Conservation (phyloP, 1,284 basidiomycete genomes). For the Ustilago lituana region DNA sequence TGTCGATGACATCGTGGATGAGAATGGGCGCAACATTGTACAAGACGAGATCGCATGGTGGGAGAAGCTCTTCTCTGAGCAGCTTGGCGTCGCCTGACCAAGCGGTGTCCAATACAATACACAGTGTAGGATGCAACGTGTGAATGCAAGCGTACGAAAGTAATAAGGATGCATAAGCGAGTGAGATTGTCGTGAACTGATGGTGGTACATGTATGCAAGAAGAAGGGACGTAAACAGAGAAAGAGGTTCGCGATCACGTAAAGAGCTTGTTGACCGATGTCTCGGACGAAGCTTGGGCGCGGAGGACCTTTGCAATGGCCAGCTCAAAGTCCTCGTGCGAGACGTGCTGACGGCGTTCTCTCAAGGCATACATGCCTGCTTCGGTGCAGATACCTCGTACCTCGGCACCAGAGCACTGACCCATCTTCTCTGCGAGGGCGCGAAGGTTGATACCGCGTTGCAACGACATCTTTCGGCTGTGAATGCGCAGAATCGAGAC, state of each 20-base stretch:
- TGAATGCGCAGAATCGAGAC: conserved; percentile 97
- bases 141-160: not conserved
- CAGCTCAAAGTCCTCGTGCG: conserved; percentile 98
- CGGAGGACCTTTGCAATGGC: conserved; percentile 86
- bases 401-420: conserved; percentile 96
- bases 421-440: conserved; percentile 98
- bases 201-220: conserved; percentile 34
- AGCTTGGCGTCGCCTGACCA: conserved; percentile 3
- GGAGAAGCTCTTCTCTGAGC: conserved; percentile 27
- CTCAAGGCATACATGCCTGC: conserved; percentile 97
- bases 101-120: not conserved
- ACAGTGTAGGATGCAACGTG: not conserved
- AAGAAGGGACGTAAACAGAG: conserved; percentile 1
- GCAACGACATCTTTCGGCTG: conserved; percentile 98
- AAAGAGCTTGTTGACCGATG: conserved; percentile 68
- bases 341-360: conserved; percentile 91
- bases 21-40: conserved; percentile 22
- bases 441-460: conserved; percentile 94
- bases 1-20: conserved; percentile 30
- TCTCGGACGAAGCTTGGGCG: conserved; percentile 66
- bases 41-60: conserved; percentile 32
- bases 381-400: conserved; percentile 97
- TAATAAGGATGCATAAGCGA: conserved; percentile 9
- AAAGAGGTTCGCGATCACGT: conserved; percentile 62
- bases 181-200: conserved; percentile 18